Base-by-base conservation (phyloP, 2,329 filamentous ascomycete genomes). In the Aureobasidium sp. region DNA sequence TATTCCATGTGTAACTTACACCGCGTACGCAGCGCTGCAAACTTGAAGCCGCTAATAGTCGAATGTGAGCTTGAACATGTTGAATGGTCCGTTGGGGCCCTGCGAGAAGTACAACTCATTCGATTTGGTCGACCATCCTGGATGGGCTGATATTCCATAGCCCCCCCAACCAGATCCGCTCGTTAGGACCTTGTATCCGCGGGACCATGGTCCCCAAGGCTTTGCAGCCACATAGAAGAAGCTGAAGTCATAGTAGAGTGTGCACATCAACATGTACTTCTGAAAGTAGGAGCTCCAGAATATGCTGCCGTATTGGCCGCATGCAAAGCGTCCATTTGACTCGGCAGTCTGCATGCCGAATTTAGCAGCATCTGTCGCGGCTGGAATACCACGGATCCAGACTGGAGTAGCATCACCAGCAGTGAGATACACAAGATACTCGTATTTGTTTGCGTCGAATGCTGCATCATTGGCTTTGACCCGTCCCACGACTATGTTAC, bases 251-350 rank as follows among this genome's bases (percentile, higher is more conserved):
- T 21, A 13, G 50, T 50, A 62, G 16, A 57, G 36, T 10, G 27
- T 62, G 36, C 61, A 62, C 36, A 62, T 50, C 34, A 62, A 34
- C 32, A 62, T 54, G 45, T 62, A 62, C 44, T 50, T 59, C 9
- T 42, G 16, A 13, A 55, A 62, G 30, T 58, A 50, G n/a, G 15
- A 16, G 21, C 36, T 59, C n/a, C 45, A 62, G 36, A 59, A 41
- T 27, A 57, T 54, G n/a, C 42, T 49, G n/a, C 61, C 61, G 30
- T 62, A 62, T 10, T 50, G 52, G 15, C 27, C 11, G 36, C 61
- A 62, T 1, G 41, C 42, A 16, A 62, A 62, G 32, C 55, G 55
- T 1, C 53, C 61, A 5, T 5, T 11, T 10, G 41, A 29, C 4
- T 62, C 53, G 8, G 27, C 41, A 6, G 61, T 62, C 11, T 30